These are phyloP conservation scores for Gigaspora rosea DNA, from an alignment of 192 early-diverging fungal species.

Conservation along the genomic window DNA sequence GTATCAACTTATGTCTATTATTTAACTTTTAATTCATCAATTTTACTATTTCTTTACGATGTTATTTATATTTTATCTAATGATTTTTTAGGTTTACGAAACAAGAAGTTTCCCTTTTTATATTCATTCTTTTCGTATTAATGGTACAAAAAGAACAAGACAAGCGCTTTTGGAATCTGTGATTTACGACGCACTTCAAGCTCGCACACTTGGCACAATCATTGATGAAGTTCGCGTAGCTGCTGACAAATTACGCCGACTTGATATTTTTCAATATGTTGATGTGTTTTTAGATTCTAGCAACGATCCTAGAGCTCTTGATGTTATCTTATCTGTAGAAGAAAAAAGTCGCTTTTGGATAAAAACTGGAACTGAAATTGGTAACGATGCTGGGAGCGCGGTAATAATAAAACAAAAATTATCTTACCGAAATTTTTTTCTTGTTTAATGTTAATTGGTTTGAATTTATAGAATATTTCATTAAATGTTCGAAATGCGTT, in stretches of 20 bases:
- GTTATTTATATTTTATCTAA: too few species aligned
- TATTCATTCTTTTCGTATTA: constrained; percentile 31
- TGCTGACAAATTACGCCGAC: constrained; percentile 54
- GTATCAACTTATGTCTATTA: too few species aligned
- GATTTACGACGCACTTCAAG: constrained; percentile 40
- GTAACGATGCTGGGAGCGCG: constrained; percentile 84
- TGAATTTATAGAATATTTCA: constrained; percentile 42
- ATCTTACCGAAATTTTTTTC: neutral
- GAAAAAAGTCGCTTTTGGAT: constrained; percentile 74
- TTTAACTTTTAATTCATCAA: too few species aligned
- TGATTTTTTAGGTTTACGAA: constrained; percentile 2
- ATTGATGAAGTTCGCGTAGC: constrained; percentile 58
- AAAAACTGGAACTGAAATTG: constrained; percentile 87
- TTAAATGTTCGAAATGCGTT: constrained; percentile 80
- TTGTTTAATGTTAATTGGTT: too few species aligned
- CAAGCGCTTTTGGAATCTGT: constrained; percentile 48
- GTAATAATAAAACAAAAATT: constrained; percentile 37
- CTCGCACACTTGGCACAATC: constrained; percentile 64
- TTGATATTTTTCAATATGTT: constrained; percentile 74
- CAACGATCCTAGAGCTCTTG: constrained; percentile 51
- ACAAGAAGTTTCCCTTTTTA: constrained; percentile 11
- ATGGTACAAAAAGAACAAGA: constrained; percentile 48
- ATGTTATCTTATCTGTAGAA: constrained; percentile 73
- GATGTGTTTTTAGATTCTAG: constrained; percentile 68
- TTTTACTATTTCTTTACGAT: too few species aligned